Evolutionary conservation across 768 basidiomycete species (phyloP).

Genomic region (Psilocybe subaeruginosa): DNA sequence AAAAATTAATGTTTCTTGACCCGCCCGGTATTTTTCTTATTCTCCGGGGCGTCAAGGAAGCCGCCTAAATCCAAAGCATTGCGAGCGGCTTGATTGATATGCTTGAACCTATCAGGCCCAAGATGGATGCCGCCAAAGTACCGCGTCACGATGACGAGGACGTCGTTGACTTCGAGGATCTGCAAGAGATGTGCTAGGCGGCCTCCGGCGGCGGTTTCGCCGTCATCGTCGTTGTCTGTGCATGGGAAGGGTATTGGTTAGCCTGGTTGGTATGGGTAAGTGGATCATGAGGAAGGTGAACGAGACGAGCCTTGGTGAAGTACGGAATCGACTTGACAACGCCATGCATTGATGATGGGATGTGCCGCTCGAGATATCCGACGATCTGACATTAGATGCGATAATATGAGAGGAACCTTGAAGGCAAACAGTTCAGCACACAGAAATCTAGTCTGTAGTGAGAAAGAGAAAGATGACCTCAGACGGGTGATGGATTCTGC

Average conservation of each 20-base stretch:
- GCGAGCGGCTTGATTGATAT: conserved; percentile 95
- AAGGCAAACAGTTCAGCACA: background rate
- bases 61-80: conserved; percentile 89
- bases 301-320: conserved; percentile 69
- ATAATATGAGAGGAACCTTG: conserved; percentile 71
- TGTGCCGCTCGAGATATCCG: conserved; percentile 77
- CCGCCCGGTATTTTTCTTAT: conserved; percentile 32
- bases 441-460: background rate
- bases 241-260: background rate
- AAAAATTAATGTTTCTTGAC: conserved; percentile 24
- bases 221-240: conserved; percentile 92
- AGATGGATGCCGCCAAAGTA: conserved; percentile 94
- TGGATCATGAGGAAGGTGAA: background rate
- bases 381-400: conserved; percentile 70
- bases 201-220: conserved; percentile 91
- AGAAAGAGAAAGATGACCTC: conserved; percentile 49
- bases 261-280: background rate
- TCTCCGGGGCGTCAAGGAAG: conserved; percentile 61
- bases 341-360: conserved; percentile 83
- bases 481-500: conserved; percentile 74
- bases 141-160: conserved; percentile 90
- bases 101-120: conserved; percentile 87
- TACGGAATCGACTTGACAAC: conserved; percentile 66
- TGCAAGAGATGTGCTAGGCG: conserved; percentile 90
- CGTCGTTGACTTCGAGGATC: conserved; percentile 83